These are phyloP conservation scores for Tuber melanosporum DNA, from an alignment of 495 filamentous ascomycete species.

Conservation along the genomic window DNA sequence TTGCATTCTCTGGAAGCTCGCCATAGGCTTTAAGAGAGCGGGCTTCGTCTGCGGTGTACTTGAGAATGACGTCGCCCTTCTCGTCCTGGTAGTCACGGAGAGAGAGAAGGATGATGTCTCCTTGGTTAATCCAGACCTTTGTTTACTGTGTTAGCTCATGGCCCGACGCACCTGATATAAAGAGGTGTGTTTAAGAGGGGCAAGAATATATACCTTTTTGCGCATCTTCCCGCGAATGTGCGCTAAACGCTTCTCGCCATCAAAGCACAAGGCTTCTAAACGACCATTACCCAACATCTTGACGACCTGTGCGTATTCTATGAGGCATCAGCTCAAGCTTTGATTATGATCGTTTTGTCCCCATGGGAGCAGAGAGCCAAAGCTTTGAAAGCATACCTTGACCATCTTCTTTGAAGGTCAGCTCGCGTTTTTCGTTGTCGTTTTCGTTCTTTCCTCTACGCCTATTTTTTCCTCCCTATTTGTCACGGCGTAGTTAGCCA, in stretches of 20 bases:
- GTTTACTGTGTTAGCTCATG: not conserved
- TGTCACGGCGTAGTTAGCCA: slow-evolving; percentile 22
- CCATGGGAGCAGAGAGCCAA: not conserved
- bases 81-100: slow-evolving; percentile 98
- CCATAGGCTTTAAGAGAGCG: slow-evolving; percentile 90
- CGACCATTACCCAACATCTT: slow-evolving; percentile 99
- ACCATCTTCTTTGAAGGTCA: slow-evolving; percentile 97
- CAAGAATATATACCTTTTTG: slow-evolving; percentile 66
- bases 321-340: slow-evolving; percentile 22
- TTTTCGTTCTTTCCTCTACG: slow-evolving; percentile 99
- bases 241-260: slow-evolving; percentile 77
- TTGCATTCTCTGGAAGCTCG: slow-evolving; percentile 92
- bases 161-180: not conserved
- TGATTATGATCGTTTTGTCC: not conserved
- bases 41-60: slow-evolving; percentile 97
- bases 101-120: slow-evolving; percentile 94
- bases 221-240: slow-evolving; percentile 92
- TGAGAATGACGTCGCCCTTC: slow-evolving; percentile 98
- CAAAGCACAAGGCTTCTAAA: slow-evolving; percentile 94
- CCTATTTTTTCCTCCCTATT: slow-evolving; percentile 94
- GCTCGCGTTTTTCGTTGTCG: slow-evolving; percentile 98
- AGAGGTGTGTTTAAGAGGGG: not conserved
- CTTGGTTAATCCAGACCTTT: slow-evolving; percentile 88
- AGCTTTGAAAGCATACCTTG: slow-evolving; percentile 55
- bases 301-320: slow-evolving; percentile 95